Evolutionary conservation across 2,329 filamentous ascomycete genomes (phyloP), one percentile per base, ranked within the genome.

Genomic region (Aspergillus tanneri): DNA sequence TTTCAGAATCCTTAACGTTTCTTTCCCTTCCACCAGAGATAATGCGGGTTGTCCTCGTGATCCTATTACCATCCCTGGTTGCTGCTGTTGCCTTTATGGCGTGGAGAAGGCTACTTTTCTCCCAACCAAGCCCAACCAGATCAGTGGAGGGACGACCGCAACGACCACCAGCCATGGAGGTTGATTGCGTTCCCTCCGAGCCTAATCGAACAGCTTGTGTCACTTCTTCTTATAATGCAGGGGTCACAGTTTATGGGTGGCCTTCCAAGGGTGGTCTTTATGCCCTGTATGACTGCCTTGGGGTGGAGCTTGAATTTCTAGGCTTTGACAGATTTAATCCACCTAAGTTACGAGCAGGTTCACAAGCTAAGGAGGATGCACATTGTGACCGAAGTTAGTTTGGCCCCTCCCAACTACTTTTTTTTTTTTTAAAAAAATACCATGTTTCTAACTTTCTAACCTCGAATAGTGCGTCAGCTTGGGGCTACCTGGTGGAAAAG

Each of bases 281-380:
- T 40, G 3, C 14, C 5, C 39, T 53, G 23, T 5, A 30, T 5
- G 1, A 30, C n/a, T 45, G 43, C 24, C 6, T 43, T n/a, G 32
- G 45, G 4, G 46, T 55, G 14, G 52, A 55, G 12, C 46, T 52
- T 7, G 52, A 53, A 7, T 54, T 52, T 19, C 49, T 54, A 9
- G 42, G 39, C 14, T 32, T 46, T 4, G 49, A 52, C 23, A 41
- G 41, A 10, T 54, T 54, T 2, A 39, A 46, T 30, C 41, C 39
- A 21, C 30, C 46, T 9, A 30, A 38, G 23, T 50, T 21, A 5
- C 37, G 46, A 19, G 39, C 39, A 4, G 49, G 49, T 3, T 43
- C 35, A 21, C 49, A 53, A 25, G 24, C 25, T 3, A 43, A 52
- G 22, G 52, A 55, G 30, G 43, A 53, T 19, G 50, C 39, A 22